A percentile compares a stretch with the other conserved stretches of the same genome.
phyloP scores from a whole-genome alignment of 108 stramenopile species.

The Skeletonema menzelii region DNA sequence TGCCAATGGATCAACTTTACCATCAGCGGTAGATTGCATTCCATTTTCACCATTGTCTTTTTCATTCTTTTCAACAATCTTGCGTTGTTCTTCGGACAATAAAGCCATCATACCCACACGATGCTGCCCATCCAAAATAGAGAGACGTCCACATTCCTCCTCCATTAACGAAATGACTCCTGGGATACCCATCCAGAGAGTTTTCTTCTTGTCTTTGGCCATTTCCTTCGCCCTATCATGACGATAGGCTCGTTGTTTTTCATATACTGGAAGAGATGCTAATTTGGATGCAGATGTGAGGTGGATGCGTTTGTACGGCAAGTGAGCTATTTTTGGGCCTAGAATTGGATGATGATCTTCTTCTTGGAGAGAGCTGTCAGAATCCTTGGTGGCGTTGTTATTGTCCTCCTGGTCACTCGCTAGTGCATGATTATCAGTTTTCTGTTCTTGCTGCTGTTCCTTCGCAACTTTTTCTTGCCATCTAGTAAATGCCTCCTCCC shows the following conservation, averaged over 20 bases:
- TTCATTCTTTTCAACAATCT: slow-evolving; percentile 8
- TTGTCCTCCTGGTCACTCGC: not conserved
- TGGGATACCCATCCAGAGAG: slow-evolving; percentile 65
- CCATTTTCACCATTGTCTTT: slow-evolving; percentile 2
- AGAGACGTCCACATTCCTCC: slow-evolving; percentile 59
- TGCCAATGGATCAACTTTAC: slow-evolving; percentile 4
- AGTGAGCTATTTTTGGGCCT: slow-evolving; percentile 54
- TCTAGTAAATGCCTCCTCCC: slow-evolving; percentile 23
- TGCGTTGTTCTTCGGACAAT: slow-evolving; percentile 48
- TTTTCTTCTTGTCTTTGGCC: slow-evolving; percentile 71
- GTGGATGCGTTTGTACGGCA: slow-evolving; percentile 72
- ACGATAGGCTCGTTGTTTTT: slow-evolving; percentile 80
- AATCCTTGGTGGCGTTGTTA: not conserved
- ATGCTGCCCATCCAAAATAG: slow-evolving; percentile 89
- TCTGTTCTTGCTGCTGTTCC: slow-evolving; percentile 4
- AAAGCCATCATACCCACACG: slow-evolving; percentile 84
- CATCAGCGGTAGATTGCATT: not conserved
- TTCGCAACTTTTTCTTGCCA: slow-evolving; percentile 26
- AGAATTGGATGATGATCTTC: slow-evolving; percentile 58
- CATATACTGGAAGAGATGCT: slow-evolving; percentile 65
- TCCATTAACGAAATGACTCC: slow-evolving; percentile 77
- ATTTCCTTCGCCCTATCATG: slow-evolving; percentile 70
- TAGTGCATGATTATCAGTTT: not conserved
- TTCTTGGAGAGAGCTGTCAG: not conserved
- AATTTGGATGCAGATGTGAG: slow-evolving; percentile 48